Conservation (phyloP, 306 rosid species). For the Cicer cuneatum region DNA sequence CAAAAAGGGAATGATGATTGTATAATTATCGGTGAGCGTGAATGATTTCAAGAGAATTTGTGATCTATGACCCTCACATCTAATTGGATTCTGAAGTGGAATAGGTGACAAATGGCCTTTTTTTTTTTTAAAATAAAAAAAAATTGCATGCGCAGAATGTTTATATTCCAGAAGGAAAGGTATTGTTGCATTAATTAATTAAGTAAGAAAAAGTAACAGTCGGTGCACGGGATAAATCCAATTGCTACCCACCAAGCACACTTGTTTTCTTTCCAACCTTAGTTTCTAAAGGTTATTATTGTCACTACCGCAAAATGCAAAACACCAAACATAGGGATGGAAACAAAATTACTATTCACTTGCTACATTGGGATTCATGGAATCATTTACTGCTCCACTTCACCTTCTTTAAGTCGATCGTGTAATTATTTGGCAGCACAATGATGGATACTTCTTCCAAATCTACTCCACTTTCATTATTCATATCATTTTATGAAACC, state of each 20-base stretch:
- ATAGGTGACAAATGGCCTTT: conserved; percentile 45
- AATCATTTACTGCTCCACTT: conserved; percentile 32
- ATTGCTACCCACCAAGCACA: conserved; percentile 49
- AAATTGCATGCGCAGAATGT: conserved; percentile 59
- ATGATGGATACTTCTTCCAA: neutral
- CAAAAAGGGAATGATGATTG: conserved; percentile 42
- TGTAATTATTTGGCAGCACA: neutral
- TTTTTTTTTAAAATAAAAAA: neutral
- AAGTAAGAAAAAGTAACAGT: conserved; percentile 46
- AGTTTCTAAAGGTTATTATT: conserved; percentile 36
- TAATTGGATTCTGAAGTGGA: conserved; percentile 50
- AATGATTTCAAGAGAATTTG: conserved; percentile 34
- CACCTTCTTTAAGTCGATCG: neutral
- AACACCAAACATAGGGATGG: conserved; percentile 17
- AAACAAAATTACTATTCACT: conserved; percentile 11
- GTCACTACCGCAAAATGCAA: conserved; percentile 36
- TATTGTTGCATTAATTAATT: conserved; percentile 33
- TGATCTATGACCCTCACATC: conserved; percentile 38
- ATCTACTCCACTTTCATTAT: neutral
- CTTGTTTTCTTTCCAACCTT: conserved; percentile 5
- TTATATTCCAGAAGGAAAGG: conserved; percentile 29
- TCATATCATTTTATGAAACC: no score
- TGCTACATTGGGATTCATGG: conserved; percentile 27
- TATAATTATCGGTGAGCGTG: conserved; percentile 40
- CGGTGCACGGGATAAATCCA: conserved; percentile 53